Evolutionary conservation across 495 filamentous ascomycete genomes (phyloP), one percentile per base, ranked within the genome.

Genomic region (Sordaria brevicollis): DNA sequence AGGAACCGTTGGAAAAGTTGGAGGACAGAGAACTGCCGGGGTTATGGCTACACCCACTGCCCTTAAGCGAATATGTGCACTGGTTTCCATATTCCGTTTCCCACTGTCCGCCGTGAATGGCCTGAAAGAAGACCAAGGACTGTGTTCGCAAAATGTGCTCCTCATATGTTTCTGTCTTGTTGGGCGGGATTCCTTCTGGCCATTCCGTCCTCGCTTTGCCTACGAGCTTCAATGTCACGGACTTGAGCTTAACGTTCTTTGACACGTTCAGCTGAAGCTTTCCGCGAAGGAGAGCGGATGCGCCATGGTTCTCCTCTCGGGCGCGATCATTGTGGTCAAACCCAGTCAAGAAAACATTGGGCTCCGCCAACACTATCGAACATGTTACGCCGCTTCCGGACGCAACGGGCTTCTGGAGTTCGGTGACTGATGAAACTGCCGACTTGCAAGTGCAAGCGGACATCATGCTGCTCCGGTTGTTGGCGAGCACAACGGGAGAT

Each of bases 111-210:
- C 85, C 79, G 67, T 86, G 82, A 70, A 89, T 85, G 11, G 91
- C 91, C 73, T 94, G 92, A 80, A 93, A 95, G 77, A 94, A 94
- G 0, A 92, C 90, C 78, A 93, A 86, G 2, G 87, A 91, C 73
- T 93, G 91, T 43, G 87, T 88, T 80, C 91, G 89, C 68, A 94
- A 85, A 8, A 85, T 88, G 80, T 94, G 87, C 80, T 87, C 92
- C 71, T 99, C 94, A 75, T 88, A 89, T 71, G 91, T 90, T 68
- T 96, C 90, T 0, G 89, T 83, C 78, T 96, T 97, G 71, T 87
- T 86, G 1, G 95, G 96, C 6, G 95, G 96, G 25, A 99, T 97
- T 36, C 94, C 95, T 84, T 99, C 95, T 25, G 96, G 95, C 95
- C 95, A 99, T 76, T 97, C 93, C 0, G 95, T 99, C 71, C 90